Evolutionary conservation across 306 rosid genomes (phyloP), one percentile per base, ranked within the genome.

Genomic region (Albizia julibrissin): DNA sequence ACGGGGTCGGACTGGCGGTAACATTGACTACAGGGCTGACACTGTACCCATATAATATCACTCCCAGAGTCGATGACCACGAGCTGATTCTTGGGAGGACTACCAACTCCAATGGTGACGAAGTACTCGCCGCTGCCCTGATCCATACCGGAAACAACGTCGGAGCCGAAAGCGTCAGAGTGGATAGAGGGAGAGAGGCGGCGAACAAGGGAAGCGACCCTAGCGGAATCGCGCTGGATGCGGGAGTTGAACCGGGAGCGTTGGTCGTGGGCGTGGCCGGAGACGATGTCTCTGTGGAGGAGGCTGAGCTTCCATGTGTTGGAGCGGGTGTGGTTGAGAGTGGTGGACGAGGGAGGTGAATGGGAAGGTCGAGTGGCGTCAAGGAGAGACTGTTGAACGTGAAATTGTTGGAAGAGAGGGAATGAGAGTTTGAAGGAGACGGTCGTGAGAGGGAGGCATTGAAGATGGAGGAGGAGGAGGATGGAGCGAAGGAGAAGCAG

Each of bases 61-160:
- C 99, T 95, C 1, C 99, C 99, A 0, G 98, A 91, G 54, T 95
- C 99, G 11, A 95, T 87, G 8, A 93, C 99, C n/a, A 95, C 87
- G 73, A 90, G 92, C 49, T 95, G 99, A 76, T 85, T 95, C 79
- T 92, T 91, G 3, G 97, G 81, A 13, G 99, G 99, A 78, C 96
- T 92, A 0, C 99, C 99, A 0, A 95, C 97, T 6, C 98, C 98
- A 5, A 95, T 90, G 82, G 97, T 80, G 0, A 95, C 89, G 16
- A 95, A 93, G 66, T 95, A 95, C 72, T 95, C 99, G 16, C 99
- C 98, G 6, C 98, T 95, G 16, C 99, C 99, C 79, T 92, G 91
- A 12, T 91, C 92, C 97, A 91, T 93, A 5, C 99, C 99, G 19
- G 99, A 95, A 22, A 92, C 89, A 22, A 95, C 98, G 6, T 90